These are phyloP conservation scores for Phyllosticta ampelicida DNA, from an alignment of 2,329 filamentous ascomycete genomes.

Conservation along the genomic window DNA sequence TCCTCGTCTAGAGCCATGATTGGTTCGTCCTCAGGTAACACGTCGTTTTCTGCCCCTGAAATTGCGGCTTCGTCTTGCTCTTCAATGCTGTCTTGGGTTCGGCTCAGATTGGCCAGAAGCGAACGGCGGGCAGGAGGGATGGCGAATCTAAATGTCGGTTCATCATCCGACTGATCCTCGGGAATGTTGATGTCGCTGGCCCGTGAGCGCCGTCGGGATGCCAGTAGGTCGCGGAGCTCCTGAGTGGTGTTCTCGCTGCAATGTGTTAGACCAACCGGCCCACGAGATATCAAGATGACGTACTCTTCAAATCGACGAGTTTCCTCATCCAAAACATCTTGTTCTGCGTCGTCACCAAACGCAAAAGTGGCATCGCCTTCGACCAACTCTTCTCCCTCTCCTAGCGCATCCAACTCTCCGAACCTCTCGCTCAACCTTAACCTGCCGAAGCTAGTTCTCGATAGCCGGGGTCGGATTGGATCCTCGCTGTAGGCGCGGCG, in stretches of 20 bases:
- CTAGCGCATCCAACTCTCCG: slow-evolving; percentile 33
- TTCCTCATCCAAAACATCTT: slow-evolving; percentile 18
- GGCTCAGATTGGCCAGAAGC: neutral
- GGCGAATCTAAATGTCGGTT: slow-evolving; percentile 29
- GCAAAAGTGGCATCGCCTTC: slow-evolving; percentile 27
- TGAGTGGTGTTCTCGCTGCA: slow-evolving; percentile 10
- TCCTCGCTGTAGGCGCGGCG: slow-evolving; percentile 29
- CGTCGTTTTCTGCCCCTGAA: slow-evolving; percentile 19
- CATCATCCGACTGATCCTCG: slow-evolving; percentile 14
- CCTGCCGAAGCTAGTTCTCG: slow-evolving; percentile 24
- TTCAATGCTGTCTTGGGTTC: slow-evolving; percentile 11
- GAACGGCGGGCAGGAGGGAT: slow-evolving; percentile 17
- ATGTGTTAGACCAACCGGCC: slow-evolving; percentile 4
- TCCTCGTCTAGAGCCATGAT: neutral
- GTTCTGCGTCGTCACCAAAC: slow-evolving; percentile 23
- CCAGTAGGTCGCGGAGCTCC: slow-evolving; percentile 11
- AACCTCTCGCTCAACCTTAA: slow-evolving; percentile 41
- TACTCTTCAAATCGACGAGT: slow-evolving; percentile 28
- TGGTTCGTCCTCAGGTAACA: slow-evolving; percentile 22
- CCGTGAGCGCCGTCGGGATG: slow-evolving; percentile 10
- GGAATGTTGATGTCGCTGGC: slow-evolving; percentile 5
- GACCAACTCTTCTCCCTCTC: slow-evolving; percentile 19
- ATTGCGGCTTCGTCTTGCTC: slow-evolving; percentile 18
- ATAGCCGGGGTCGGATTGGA: slow-evolving; percentile 31
- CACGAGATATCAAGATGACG: slow-evolving; percentile 27